These are phyloP conservation scores for Saccharomycopsis babjevae DNA, from an alignment of 805 yeast species.

Conservation along the genomic window DNA sequence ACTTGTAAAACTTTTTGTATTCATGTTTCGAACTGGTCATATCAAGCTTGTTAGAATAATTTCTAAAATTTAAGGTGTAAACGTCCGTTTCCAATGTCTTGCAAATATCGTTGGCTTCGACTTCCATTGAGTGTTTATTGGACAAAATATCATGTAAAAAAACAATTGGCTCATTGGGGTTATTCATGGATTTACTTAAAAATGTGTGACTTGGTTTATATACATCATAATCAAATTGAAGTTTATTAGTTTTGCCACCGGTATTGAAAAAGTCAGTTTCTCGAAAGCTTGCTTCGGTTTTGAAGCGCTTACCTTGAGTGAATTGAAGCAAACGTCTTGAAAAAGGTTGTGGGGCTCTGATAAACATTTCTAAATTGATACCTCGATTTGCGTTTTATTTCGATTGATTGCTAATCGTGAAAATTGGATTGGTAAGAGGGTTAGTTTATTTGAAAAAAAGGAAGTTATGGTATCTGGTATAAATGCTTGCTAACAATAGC, in stretches of 20 bases:
- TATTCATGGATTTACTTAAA: conserved; percentile 8
- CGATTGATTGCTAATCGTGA: too few species aligned
- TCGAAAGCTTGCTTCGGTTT: background rate
- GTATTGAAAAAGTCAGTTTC: background rate
- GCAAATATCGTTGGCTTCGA: conserved; percentile 16
- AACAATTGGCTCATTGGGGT: conserved; percentile 17
- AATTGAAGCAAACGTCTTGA: background rate
- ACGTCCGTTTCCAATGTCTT: conserved; percentile 16
- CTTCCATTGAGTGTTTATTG: background rate
- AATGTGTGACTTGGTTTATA: conserved; percentile 16
- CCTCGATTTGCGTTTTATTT: background rate
- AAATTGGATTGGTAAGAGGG: too few species aligned
- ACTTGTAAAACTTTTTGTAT: background rate
- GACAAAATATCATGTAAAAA: conserved; percentile 13
- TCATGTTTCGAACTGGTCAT: background rate
- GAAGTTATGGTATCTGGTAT: too few species aligned
- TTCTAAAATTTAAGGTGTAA: conserved; percentile 10
- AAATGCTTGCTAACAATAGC: too few species aligned
- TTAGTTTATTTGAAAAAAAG: too few species aligned
- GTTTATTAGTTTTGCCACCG: background rate
- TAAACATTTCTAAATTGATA: background rate
- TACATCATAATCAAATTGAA: conserved; percentile 7
- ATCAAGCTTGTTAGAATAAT: background rate
- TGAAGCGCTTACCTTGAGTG: background rate
- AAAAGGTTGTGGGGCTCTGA: background rate